phyloP scores from a whole-genome alignment of 2,329 filamentous ascomycete genomes.

The Lojkania enalia region DNA sequence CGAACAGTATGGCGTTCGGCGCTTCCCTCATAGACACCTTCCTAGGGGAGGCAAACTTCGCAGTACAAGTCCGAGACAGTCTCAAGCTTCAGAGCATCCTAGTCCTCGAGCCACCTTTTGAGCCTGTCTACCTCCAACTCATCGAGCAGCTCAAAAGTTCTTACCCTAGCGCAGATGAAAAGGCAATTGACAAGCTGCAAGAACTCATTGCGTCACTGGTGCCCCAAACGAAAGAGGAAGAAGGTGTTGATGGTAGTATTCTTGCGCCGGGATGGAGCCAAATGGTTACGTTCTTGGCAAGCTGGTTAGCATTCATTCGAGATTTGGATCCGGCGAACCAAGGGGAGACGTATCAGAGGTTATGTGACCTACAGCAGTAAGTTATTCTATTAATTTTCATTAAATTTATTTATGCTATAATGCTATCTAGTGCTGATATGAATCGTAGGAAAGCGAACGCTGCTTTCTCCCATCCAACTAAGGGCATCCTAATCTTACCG shows the following conservation, averaged over 20 bases:
- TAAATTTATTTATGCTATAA: background rate
- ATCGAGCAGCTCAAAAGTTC: conserved; percentile 28
- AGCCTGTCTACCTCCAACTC: conserved; percentile 32
- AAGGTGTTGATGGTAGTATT: conserved; percentile 60
- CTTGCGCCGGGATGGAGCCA: conserved; percentile 68
- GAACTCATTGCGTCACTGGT: conserved; percentile 27
- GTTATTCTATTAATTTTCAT: too few species aligned
- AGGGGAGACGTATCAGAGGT: conserved; percentile 71
- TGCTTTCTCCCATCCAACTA: conserved; percentile 75
- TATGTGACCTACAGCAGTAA: conserved; percentile 76
- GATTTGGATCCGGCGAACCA: conserved; percentile 78
- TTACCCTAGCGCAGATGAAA: conserved; percentile 24
- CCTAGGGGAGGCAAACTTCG: conserved; percentile 32
- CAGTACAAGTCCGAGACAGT: conserved; percentile 27
- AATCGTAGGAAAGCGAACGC: conserved; percentile 70
- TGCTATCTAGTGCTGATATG: conserved; percentile 8
- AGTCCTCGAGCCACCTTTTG: conserved; percentile 34
- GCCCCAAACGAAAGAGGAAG: conserved; percentile 54
- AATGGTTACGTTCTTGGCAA: conserved; percentile 76
- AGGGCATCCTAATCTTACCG: conserved; percentile 80
- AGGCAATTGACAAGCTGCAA: conserved; percentile 28
- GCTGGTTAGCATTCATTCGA: conserved; percentile 79
- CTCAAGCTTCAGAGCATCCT: conserved; percentile 32
- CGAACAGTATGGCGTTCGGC: conserved; percentile 25
- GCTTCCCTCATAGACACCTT: conserved; percentile 21